A percentile compares a stretch with the other conserved stretches of the same genome.
Evolutionary conservation across 495 filamentous ascomycete genomes (phyloP).

Genomic region (Acidiella bohemica): DNA sequence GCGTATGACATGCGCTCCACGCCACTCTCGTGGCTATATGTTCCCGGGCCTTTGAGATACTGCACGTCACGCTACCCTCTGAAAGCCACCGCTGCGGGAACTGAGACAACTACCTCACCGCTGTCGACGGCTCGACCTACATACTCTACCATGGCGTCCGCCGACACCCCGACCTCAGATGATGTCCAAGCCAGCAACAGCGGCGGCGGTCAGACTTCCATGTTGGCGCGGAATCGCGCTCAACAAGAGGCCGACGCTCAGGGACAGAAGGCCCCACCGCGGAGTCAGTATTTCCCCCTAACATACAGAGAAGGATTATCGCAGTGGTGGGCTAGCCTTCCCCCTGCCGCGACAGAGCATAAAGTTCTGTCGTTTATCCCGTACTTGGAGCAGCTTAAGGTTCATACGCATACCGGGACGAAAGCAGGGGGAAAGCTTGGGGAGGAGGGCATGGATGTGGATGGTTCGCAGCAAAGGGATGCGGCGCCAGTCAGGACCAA

Average conservation of each 20-base stretch:
- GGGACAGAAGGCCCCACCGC: conserved; percentile 24
- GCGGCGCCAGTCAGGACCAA: conserved; percentile 35
- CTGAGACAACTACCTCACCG: too few relatives aligned
- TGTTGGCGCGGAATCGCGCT: conserved; percentile 40
- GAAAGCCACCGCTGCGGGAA: too few relatives aligned
- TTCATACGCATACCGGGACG: conserved; percentile 51
- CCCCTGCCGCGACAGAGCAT: conserved; percentile 76
- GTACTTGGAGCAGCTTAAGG: conserved; percentile 61
- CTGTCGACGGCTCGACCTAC: too few relatives aligned
- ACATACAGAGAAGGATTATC: conserved; percentile 80
- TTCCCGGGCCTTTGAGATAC: too few relatives aligned
- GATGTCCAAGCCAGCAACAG: not conserved
- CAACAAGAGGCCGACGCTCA: conserved; percentile 26
- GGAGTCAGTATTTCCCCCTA: conserved; percentile 55
- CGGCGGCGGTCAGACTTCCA: conserved; percentile 26
- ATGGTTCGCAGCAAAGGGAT: conserved; percentile 30
- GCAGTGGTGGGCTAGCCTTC: conserved; percentile 87
- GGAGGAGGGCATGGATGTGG: conserved; percentile 27
- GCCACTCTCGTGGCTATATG: too few relatives aligned
- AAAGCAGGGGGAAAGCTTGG: conserved; percentile 25
- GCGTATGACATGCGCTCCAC: too few relatives aligned
- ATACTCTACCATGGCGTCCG: conserved; percentile 25
- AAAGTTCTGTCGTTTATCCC: conserved; percentile 80
- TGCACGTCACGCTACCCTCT: too few relatives aligned
- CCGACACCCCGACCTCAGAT: conserved; percentile 23